Percentiles rank a stretch among this genome's conserved stretches.
Conservation (phyloP, 768 basidiomycete genomes). For the Naematelia encephala region DNA sequence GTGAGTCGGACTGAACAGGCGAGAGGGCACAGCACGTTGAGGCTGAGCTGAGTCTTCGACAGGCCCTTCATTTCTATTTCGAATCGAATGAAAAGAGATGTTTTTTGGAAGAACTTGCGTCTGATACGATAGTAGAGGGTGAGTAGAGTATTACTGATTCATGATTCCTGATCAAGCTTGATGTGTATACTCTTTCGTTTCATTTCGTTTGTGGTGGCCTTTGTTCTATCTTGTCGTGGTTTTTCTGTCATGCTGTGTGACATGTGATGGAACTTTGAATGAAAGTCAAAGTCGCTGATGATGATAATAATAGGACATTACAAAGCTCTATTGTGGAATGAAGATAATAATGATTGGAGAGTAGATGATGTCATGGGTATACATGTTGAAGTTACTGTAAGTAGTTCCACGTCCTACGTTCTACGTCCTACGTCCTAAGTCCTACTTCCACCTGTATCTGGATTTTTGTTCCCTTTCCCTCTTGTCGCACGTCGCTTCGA, state of each 20-base stretch:
- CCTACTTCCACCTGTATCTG: not conserved
- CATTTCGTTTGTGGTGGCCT: not conserved
- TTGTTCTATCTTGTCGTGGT: not conserved
- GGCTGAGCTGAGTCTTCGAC: not conserved
- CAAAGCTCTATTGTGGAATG: slow-evolving; percentile 85
- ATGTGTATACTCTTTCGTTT: not conserved
- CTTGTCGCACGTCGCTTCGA: not conserved
- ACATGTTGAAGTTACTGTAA: slow-evolving; percentile 81
- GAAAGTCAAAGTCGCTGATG: not conserved
- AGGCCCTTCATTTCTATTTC: slow-evolving; percentile 91
- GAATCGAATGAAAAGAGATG: slow-evolving; percentile 90
- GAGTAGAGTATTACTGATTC: slow-evolving; percentile 29
- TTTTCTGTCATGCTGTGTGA: not conserved
- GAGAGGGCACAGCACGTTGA: no score
- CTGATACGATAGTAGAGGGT: slow-evolving; percentile 92
- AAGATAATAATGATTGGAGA: slow-evolving; percentile 63
- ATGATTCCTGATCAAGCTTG: not conserved
- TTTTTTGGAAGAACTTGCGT: slow-evolving; percentile 86
- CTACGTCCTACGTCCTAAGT: not conserved
- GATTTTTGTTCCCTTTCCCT: not conserved
- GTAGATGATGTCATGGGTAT: slow-evolving; percentile 78
- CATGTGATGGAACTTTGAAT: not conserved
- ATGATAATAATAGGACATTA: slow-evolving; percentile 68
- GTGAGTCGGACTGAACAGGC: no score
- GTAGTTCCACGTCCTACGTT: not conserved